Base-by-base conservation (phyloP, 331 rosid genomes). In the Cydonia oblonga region DNA sequence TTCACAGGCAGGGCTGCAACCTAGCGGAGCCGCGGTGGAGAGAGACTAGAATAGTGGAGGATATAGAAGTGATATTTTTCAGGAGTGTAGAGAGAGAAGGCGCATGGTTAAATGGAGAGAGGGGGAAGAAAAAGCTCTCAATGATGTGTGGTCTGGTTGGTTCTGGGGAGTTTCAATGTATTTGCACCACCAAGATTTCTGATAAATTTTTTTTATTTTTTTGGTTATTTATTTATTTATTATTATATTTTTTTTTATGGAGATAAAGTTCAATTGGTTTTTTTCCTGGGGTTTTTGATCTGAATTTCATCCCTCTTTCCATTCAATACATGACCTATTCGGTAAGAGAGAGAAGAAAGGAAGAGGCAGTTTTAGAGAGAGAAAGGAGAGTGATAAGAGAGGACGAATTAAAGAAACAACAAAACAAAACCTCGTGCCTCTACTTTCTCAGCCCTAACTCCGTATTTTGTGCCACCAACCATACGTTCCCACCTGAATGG, bases 401-500 rank as follows among this genome's bases (percentile, higher is more conserved):
- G 8, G 22, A 13, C 26, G 3, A 60, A 60, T 60, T 26, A 60
- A 3, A 26, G 35, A 66, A 72, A 63, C 59, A 79, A 81, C 44
- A 63, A 76, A 67, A 83, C 84, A 86, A 87, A 83, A 83, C 72
- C 82, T 60, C 53, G 89, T 79, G 92, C 87, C 85, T 84, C 81
- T 78, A 65, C 82, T 75, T 81, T 86, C 74, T 76, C 72, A 82
- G 74, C 51, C 56, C 35, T 51, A 64, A 62, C 83, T 82, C 92
- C 88, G 91, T 87, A 82, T 82, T 81, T 79, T 78, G 88, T 85
- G 97, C 84, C 82, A 63, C 22, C 52, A 63, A 69, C 70, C 91
- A 84, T 81, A 63, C 85, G 98, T 87, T 86, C 35, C 19, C 22
- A 38, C 68, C 71, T 87, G 76, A 90, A 72, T 93, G 98, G 98